Evolutionary conservation across 2,329 filamentous ascomycete genomes (phyloP).

Genomic region (Epichloe festucae): DNA sequence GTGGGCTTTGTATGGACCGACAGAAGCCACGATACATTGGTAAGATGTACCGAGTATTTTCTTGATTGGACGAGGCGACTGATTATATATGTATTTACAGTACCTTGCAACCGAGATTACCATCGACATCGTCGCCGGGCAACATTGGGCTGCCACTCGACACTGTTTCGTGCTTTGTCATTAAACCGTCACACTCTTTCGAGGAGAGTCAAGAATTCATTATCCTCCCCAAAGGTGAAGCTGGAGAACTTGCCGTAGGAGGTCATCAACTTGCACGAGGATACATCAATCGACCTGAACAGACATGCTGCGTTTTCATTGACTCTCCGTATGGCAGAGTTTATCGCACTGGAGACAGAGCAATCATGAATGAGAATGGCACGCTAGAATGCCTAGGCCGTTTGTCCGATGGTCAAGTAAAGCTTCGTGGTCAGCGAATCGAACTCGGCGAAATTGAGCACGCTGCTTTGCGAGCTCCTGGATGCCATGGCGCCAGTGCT

Average conservation of each 20-base stretch:
- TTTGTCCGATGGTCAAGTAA: conserved; percentile 69
- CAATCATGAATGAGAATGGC: conserved; percentile 51
- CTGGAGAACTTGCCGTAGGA: conserved; percentile 71
- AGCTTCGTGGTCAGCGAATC: conserved; percentile 71
- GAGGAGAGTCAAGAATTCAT: conserved; percentile 22
- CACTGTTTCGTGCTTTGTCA: conserved; percentile 67
- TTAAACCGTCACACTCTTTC: conserved; percentile 30
- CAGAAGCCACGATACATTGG: conserved; percentile 83
- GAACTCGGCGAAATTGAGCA: conserved; percentile 71
- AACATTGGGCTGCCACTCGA: conserved; percentile 69
- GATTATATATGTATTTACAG: conserved; percentile 21
- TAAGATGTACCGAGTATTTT: conserved; percentile 16
- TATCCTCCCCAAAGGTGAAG: conserved; percentile 50
- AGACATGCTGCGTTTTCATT: conserved; percentile 62
- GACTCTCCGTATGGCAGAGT: conserved; percentile 53
- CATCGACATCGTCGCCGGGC: conserved; percentile 40
- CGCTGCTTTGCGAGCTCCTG: conserved; percentile 45
- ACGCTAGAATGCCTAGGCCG: conserved; percentile 74
- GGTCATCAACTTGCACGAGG: conserved; percentile 66
- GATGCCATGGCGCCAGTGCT: conserved; percentile 53
- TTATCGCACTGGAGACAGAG: conserved; percentile 80
- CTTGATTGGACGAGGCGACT: not conserved
- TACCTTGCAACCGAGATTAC: conserved; percentile 56
- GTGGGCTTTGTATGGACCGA: conserved; percentile 91
- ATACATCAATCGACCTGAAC: conserved; percentile 70